Evolutionary conservation across 768 basidiomycete genomes (phyloP).

Genomic region (Cystobasidium onofrii): DNA sequence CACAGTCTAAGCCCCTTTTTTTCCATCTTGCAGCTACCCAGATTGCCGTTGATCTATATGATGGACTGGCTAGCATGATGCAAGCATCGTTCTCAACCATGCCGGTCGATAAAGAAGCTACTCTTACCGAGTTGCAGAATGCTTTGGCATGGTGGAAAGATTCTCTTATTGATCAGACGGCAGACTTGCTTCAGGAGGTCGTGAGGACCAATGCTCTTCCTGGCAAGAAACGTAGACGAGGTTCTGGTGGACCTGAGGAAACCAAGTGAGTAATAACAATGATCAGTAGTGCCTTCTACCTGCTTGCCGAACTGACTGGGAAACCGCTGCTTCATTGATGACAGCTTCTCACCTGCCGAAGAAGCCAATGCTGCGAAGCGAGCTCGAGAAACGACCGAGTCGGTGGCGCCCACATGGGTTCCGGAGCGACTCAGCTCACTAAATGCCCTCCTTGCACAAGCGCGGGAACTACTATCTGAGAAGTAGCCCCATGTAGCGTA

Average conservation of each 20-base stretch:
- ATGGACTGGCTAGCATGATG: background rate
- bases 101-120: background rate
- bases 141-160: background rate
- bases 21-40: background rate
- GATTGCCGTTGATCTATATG: background rate
- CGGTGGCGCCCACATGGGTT: background rate
- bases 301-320: too few species aligned
- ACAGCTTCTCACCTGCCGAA: background rate
- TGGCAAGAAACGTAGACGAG: background rate
- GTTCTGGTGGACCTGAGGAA: background rate
- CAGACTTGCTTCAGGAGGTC: background rate
- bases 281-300: too few species aligned
- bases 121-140: background rate
- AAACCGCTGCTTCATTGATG: too few species aligned
- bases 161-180: background rate
- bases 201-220: background rate
- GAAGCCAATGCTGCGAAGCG: background rate
- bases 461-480: background rate
- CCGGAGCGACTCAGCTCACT: conserved; percentile 12
- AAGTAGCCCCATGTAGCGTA: background rate
- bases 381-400: background rate
- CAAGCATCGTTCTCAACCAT: background rate
- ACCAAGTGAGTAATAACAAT: background rate
- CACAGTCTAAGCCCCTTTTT: background rate
- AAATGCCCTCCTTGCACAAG: background rate